Evolutionary conservation across 1,284 basidiomycete species (phyloP).

Genomic region (Ustilago hordei): DNA sequence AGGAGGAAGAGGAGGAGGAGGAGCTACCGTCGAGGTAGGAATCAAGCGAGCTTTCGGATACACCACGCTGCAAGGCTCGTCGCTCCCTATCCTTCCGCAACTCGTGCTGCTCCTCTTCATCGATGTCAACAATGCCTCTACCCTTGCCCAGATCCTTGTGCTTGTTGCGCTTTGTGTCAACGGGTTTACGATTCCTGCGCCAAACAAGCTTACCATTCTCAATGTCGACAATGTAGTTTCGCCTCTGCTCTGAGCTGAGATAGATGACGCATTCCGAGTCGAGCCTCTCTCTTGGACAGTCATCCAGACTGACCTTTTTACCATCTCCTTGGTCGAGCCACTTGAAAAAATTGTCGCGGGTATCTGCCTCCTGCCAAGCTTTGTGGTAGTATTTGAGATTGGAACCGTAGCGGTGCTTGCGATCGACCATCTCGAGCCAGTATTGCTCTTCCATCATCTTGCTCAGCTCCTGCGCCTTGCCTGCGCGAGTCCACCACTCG

Average conservation of each 20-base stretch:
- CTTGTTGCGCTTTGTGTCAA: slow-evolving; percentile 68
- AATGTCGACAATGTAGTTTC: slow-evolving; percentile 79
- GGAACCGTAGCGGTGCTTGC: slow-evolving; percentile 60
- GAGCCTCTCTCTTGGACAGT: slow-evolving; percentile 78
- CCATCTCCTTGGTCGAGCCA: slow-evolving; percentile 81
- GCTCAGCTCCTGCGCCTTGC: slow-evolving; percentile 58
- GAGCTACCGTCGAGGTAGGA: slow-evolving; percentile 35
- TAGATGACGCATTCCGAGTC: slow-evolving; percentile 74
- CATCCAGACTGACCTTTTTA: slow-evolving; percentile 76
- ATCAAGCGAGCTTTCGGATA: slow-evolving; percentile 45
- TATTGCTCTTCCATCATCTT: slow-evolving; percentile 63
- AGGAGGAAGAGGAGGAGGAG: slow-evolving; percentile 36
- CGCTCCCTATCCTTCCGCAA: slow-evolving; percentile 27
- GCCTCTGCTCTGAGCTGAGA: slow-evolving; percentile 75
- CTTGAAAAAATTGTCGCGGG: slow-evolving; percentile 60
- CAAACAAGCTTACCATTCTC: slow-evolving; percentile 78
- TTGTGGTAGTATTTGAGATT: slow-evolving; percentile 64
- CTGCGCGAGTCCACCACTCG: slow-evolving; percentile 59
- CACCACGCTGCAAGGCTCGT: slow-evolving; percentile 33
- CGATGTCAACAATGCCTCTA: slow-evolving; percentile 65
- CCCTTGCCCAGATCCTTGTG: slow-evolving; percentile 64
- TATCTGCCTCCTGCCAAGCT: slow-evolving; percentile 54
- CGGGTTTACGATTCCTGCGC: slow-evolving; percentile 76
- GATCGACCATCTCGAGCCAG: slow-evolving; percentile 63
- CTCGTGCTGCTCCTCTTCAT: slow-evolving; percentile 55